Conservation (phyloP, 1,284 basidiomycete genomes). For the Dichomitus squalens region DNA sequence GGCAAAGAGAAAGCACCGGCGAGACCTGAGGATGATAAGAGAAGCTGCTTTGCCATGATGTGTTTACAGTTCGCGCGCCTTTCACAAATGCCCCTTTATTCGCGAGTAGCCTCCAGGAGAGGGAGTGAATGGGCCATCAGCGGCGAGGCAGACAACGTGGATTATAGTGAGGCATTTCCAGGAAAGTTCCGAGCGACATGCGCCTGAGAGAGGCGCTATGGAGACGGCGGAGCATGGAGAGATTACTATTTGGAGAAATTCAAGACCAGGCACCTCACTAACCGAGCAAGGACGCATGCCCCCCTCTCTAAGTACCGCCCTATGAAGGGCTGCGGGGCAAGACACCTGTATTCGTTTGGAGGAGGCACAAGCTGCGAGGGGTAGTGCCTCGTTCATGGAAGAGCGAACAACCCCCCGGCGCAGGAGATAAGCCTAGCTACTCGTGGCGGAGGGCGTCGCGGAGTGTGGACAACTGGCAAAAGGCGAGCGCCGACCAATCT, state of each 20-base stretch:
- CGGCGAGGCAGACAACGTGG: slow-evolving; percentile 16
- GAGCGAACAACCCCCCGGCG: no score
- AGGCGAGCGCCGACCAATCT: slow-evolving; percentile 15
- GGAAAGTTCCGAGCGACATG: neutral
- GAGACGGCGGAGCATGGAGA: slow-evolving; percentile 5
- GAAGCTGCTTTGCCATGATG: slow-evolving; percentile 7
- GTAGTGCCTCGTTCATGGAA: no score
- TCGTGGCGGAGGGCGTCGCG: slow-evolving; percentile 13
- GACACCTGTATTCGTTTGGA: no score
- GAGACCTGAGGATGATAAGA: slow-evolving; percentile 11
- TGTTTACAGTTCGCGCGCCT: slow-evolving; percentile 7
- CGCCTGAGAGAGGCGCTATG: neutral
- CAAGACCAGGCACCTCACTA: slow-evolving; percentile 9
- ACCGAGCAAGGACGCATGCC: neutral
- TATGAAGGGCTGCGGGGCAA: neutral
- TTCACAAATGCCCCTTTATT: slow-evolving; percentile 15
- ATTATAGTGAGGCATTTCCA: neutral
- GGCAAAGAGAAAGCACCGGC: slow-evolving; percentile 6
- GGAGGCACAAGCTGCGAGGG: no score
- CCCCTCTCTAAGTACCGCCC: neutral
- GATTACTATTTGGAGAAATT: slow-evolving; percentile 1
- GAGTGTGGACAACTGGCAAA: slow-evolving; percentile 19
- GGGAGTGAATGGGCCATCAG: neutral
- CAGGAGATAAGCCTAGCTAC: slow-evolving; percentile 10
- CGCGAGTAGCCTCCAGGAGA: slow-evolving; percentile 1